phyloP scores from a whole-genome alignment of 192 early-diverging fungal genomes.

The Geranomyces variabilis region DNA sequence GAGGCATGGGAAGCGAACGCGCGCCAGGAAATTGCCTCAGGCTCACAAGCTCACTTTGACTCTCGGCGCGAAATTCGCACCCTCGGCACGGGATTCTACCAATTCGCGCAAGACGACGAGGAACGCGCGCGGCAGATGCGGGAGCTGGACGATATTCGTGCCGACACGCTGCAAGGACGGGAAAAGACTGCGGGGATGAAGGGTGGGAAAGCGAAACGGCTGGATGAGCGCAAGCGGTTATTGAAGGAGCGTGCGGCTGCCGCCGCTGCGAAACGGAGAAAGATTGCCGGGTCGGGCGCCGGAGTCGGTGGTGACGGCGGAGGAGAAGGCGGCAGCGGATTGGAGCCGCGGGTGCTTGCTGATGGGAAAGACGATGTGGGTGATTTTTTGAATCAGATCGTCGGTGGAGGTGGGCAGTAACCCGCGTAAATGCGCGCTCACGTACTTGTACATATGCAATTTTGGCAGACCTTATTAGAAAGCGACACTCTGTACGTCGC shows the following conservation, averaged over 20 bases:
- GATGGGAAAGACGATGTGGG: background rate
- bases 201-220: constrained; percentile 35
- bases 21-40: constrained; percentile 11
- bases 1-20: constrained; percentile 43
- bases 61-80: constrained; percentile 60
- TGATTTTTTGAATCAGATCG: background rate
- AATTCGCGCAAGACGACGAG: constrained; percentile 66
- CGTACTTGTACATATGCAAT: no score
- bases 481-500: no score
- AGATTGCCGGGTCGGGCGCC: background rate
- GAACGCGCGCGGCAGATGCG: constrained; percentile 63
- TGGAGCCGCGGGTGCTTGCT: background rate
- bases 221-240: constrained; percentile 41
- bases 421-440: no score
- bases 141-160: constrained; percentile 58
- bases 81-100: constrained; percentile 71
- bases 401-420: background rate
- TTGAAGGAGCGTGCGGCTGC: constrained; percentile 31
- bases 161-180: constrained; percentile 41
- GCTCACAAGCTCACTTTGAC: constrained; percentile 44
- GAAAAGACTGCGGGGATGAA: constrained; percentile 15
- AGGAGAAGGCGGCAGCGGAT: background rate
- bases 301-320: background rate
- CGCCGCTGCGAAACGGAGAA: constrained; percentile 11
- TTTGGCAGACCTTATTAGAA: no score